These are phyloP conservation scores for Tremella fuciformis DNA, from an alignment of 768 basidiomycete genomes.

Conservation along the genomic window DNA sequence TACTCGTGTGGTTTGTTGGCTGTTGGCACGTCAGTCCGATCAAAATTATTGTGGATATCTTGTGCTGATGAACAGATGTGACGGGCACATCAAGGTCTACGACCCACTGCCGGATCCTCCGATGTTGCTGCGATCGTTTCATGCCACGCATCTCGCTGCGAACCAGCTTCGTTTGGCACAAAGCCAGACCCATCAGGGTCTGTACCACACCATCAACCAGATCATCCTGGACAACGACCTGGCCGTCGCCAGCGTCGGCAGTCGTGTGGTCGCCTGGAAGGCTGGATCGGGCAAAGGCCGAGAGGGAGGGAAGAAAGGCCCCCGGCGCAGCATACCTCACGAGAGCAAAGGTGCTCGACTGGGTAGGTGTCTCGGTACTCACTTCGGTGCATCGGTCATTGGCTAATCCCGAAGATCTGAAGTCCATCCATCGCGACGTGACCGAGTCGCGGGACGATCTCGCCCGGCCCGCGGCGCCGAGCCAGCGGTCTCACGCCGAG, in stretches of 20 bases:
- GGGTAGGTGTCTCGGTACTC: too few relatives aligned
- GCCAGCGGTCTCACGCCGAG: slow-evolving; percentile 18
- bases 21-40: slow-evolving; percentile 32
- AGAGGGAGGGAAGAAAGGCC: slow-evolving; percentile 2
- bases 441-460: slow-evolving; percentile 33
- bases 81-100: slow-evolving; percentile 42
- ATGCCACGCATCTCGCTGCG: slow-evolving; percentile 30
- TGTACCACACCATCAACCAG: slow-evolving; percentile 39
- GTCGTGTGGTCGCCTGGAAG: slow-evolving; percentile 43
- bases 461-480: slow-evolving; percentile 17
- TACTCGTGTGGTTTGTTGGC: slow-evolving; percentile 38
- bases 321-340: not conserved
- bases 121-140: slow-evolving; percentile 32
- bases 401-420: slow-evolving; percentile 25
- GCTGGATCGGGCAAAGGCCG: slow-evolving; percentile 42
- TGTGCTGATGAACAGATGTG: slow-evolving; percentile 18
- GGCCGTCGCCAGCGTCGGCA: slow-evolving; percentile 42
- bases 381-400: not conserved
- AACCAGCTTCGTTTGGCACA: slow-evolving; percentile 23
- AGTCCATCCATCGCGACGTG: slow-evolving; percentile 24
- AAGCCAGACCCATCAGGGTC: slow-evolving; percentile 18
- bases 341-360: not conserved
- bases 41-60: not conserved
- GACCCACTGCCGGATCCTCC: slow-evolving; percentile 40
- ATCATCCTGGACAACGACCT: slow-evolving; percentile 48